phyloP scores from a whole-genome alignment of 176 grass and related monocot genomes.

The Typha latifolia region DNA sequence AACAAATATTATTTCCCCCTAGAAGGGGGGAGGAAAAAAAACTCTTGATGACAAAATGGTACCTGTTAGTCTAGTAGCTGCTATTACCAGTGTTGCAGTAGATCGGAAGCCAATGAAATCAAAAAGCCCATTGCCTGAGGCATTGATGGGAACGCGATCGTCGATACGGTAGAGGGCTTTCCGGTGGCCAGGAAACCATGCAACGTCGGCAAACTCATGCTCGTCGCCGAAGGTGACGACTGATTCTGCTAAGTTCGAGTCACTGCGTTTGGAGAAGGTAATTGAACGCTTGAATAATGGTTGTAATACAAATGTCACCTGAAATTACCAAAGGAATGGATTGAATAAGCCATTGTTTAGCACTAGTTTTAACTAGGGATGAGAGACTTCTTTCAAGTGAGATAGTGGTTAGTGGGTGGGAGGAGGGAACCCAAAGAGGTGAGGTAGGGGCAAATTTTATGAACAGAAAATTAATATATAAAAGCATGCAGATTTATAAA shows the following conservation, averaged over 20 bases:
- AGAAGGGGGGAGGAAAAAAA: too few relatives aligned
- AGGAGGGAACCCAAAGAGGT: too few relatives aligned
- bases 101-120: slow-evolving; percentile 4
- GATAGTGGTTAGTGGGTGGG: too few relatives aligned
- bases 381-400: too few relatives aligned
- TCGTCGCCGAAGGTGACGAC: background rate
- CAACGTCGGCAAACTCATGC: slow-evolving; percentile 10
- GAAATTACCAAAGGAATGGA: background rate
- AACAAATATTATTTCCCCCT: too few relatives aligned
- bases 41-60: background rate
- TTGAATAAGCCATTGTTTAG: too few relatives aligned
- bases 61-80: slow-evolving; percentile 2
- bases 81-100: background rate
- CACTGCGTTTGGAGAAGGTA: background rate
- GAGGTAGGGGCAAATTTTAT: too few relatives aligned
- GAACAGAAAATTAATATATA: too few relatives aligned
- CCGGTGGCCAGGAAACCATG: slow-evolving; percentile 8
- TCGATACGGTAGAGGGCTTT: slow-evolving; percentile 2
- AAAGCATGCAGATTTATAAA: too few relatives aligned
- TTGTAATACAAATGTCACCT: slow-evolving; percentile 7
- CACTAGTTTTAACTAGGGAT: too few relatives aligned
- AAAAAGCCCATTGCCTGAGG: background rate
- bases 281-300: slow-evolving; percentile 11
- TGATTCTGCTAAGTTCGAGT: background rate
- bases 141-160: background rate